Percentiles rank a stretch among this genome's conserved stretches.
Conservation (phyloP, 805 yeast species). For the Yamadazyma ubonensis region DNA sequence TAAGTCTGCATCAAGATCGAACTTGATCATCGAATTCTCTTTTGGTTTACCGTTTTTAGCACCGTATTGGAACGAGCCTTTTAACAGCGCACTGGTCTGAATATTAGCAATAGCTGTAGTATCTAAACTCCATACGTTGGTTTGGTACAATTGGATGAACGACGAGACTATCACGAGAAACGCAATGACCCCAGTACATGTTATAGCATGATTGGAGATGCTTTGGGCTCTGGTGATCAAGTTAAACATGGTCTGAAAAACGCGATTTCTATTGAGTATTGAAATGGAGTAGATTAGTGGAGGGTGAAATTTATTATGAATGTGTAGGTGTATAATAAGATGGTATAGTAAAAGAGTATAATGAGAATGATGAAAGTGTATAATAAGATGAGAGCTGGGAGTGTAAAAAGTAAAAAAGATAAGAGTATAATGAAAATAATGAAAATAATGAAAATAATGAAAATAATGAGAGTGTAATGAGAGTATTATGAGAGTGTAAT, state of each 20-base stretch:
- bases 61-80: constrained; percentile 64
- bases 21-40: constrained; percentile 69
- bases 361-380: too few species aligned
- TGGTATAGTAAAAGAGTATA: too few species aligned
- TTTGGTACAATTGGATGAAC: constrained; percentile 45
- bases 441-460: too few species aligned
- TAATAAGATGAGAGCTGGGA: too few species aligned
- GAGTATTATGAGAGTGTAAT: too few species aligned
- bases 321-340: too few species aligned
- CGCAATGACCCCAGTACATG: constrained; percentile 46
- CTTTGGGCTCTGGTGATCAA: constrained; percentile 42
- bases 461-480: too few species aligned
- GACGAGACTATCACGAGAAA: constrained; percentile 50
- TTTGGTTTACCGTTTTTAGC: constrained; percentile 63
- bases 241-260: constrained; percentile 31
- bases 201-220: constrained; percentile 52
- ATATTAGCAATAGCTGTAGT: constrained; percentile 37
- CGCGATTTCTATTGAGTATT: background rate
- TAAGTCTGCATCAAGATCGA: constrained; percentile 75
- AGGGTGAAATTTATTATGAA: too few species aligned
- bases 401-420: too few species aligned
- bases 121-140: constrained; percentile 45
- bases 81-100: constrained; percentile 41
- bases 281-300: too few species aligned
- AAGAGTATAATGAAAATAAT: too few species aligned